Percentiles rank a stretch among this genome's conserved stretches.
Conservation (phyloP, 2,329 filamentous ascomycete species). For the Didymella exigua region DNA sequence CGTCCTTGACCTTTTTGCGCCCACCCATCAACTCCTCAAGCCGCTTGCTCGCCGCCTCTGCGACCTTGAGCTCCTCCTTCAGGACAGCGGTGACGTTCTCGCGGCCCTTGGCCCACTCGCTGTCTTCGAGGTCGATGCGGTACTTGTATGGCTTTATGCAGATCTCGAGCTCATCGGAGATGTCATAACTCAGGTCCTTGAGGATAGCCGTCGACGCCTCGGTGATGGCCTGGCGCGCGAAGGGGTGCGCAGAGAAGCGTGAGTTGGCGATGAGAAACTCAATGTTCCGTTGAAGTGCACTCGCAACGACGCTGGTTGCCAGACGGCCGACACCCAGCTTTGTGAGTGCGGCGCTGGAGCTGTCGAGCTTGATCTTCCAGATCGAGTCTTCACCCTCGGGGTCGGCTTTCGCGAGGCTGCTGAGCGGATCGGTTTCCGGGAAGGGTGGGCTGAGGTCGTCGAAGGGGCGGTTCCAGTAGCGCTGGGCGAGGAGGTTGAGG, state of each 20-base stretch:
- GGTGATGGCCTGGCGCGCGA: slow-evolving; percentile 88
- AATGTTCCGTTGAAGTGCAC: slow-evolving; percentile 83
- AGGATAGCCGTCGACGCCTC: slow-evolving; percentile 89
- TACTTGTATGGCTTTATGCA: slow-evolving; percentile 99
- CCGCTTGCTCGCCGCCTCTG: slow-evolving; percentile 75
- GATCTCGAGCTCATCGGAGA: slow-evolving; percentile 96
- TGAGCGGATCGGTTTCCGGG: slow-evolving; percentile 73
- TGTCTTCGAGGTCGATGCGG: slow-evolving; percentile 90
- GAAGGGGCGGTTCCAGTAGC: slow-evolving; percentile 97
- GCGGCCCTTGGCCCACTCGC: slow-evolving; percentile 84
- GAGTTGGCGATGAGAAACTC: slow-evolving; percentile 78
- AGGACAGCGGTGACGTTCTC: slow-evolving; percentile 81
- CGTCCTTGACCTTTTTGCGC: slow-evolving; percentile 83
- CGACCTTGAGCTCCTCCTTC: slow-evolving; percentile 86
- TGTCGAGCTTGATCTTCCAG: slow-evolving; percentile 94
- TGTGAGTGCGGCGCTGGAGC: slow-evolving; percentile 85
- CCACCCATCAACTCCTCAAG: slow-evolving; percentile 82
- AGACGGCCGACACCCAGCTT: slow-evolving; percentile 92
- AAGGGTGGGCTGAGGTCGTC: slow-evolving; percentile 74
- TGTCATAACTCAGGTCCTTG: slow-evolving; percentile 94
- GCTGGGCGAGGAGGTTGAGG: slow-evolving; percentile 85
- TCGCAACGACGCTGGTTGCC: slow-evolving; percentile 88
- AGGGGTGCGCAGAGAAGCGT: slow-evolving; percentile 88
- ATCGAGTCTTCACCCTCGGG: slow-evolving; percentile 73
- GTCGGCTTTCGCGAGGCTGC: slow-evolving; percentile 82